Percentiles rank a stretch among this genome's conserved stretches.
phyloP scores from a whole-genome alignment of 768 basidiomycete species.

The Favolaschia claudopus region DNA sequence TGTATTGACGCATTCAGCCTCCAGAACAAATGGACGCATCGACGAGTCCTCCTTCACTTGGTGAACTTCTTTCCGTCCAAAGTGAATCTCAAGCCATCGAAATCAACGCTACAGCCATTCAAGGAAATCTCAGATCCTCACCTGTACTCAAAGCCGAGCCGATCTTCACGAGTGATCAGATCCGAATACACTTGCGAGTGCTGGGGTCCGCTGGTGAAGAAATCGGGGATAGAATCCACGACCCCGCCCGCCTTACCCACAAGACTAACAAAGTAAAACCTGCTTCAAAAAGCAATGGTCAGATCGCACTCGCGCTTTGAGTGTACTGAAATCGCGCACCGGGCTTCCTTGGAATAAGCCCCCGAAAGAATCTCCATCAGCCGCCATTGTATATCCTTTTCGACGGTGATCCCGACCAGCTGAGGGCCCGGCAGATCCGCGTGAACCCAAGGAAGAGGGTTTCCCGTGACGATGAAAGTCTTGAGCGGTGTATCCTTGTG shows the following conservation, averaged over 20 bases:
- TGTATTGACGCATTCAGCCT: too few species aligned
- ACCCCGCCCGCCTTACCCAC: slow-evolving; percentile 6
- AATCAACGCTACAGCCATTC: background rate
- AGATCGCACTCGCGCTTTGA: background rate
- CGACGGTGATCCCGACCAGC: background rate
- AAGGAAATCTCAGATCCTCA: background rate
- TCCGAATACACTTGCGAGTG: slow-evolving; percentile 20
- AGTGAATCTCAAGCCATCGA: background rate
- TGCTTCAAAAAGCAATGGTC: too few species aligned
- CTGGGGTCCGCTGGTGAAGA: slow-evolving; percentile 20
- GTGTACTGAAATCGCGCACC: background rate
- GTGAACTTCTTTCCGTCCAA: background rate
- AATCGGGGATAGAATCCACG: background rate
- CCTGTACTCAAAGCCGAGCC: slow-evolving; percentile 6
- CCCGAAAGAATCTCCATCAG: background rate
- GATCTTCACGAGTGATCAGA: slow-evolving; percentile 12
- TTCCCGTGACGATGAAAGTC: slow-evolving; percentile 29
- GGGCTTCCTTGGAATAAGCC: slow-evolving; percentile 3
- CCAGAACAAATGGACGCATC: too few species aligned
- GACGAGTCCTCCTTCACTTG: too few species aligned
- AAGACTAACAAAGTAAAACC: slow-evolving; percentile 5
- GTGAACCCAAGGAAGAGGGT: slow-evolving; percentile 13
- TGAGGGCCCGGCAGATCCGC: background rate
- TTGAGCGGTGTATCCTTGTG: slow-evolving; percentile 22
- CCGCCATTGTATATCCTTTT: background rate